A percentile compares a stretch with the other conserved stretches of the same genome.
These are phyloP conservation scores for Quercus gilva DNA, from an alignment of 306 rosid genomes.

Conservation along the genomic window DNA sequence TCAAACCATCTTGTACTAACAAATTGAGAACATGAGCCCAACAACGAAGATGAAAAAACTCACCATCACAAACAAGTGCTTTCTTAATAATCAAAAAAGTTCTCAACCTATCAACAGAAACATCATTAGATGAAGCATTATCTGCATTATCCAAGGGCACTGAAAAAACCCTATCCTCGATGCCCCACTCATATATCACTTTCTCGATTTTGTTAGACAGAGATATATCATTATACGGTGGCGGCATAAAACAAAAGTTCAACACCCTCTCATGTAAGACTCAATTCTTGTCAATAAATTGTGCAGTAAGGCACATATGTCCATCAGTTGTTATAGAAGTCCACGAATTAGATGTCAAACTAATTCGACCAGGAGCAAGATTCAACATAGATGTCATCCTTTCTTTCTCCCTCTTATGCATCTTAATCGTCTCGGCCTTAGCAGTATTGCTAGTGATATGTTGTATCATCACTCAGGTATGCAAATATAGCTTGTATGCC, in stretches of 20 bases:
- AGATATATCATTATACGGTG: background rate
- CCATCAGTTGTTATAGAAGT: background rate
- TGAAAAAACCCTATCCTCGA: background rate
- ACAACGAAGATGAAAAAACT: background rate
- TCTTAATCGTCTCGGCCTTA: no score
- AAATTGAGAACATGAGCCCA: constrained; percentile 1
- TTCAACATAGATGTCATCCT: background rate
- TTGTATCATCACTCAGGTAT: no score
- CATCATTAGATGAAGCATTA: background rate
- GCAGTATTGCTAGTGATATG: no score
- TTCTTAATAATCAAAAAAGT: no score
- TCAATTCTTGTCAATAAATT: background rate
- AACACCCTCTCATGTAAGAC: background rate
- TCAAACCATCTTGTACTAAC: background rate
- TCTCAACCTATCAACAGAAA: background rate
- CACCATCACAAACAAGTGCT: no score
- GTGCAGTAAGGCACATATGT: no score
- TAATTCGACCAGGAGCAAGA: background rate
- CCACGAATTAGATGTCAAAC: background rate
- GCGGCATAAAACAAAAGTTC: background rate
- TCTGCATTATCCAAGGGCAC: background rate
- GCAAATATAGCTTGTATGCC: no score
- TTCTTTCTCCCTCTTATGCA: background rate
- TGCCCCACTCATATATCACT: background rate
- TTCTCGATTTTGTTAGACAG: background rate